Percentiles rank a stretch among this genome's conserved stretches.
Conservation (phyloP, 2,329 filamentous ascomycete species). For the Botrytis galanthina region DNA sequence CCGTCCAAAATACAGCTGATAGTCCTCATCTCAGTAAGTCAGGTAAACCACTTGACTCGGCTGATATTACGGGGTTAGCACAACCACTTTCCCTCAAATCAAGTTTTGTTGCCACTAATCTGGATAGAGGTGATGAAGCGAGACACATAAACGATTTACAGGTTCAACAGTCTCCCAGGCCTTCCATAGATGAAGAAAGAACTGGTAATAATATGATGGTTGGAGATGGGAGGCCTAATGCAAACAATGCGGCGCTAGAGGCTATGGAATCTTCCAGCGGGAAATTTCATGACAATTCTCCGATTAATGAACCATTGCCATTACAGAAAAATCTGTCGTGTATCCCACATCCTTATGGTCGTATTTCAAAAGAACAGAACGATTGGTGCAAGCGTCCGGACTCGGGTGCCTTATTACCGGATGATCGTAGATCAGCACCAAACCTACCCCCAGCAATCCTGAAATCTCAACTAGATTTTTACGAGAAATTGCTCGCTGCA, state of each 20-base stretch:
- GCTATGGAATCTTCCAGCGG: background rate
- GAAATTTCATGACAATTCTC: background rate
- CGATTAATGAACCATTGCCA: constrained; percentile 15
- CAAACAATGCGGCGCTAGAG: background rate
- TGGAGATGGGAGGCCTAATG: background rate
- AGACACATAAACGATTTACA: background rate
- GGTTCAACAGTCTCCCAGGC: background rate
- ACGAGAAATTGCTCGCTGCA: constrained; percentile 1
- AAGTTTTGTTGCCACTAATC: background rate
- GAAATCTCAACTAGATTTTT: constrained; percentile 25
- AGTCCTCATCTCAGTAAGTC: background rate
- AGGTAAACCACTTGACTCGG: background rate
- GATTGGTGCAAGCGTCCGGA: constrained; percentile 47
- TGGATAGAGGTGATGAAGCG: background rate
- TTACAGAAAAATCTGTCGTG: constrained; percentile 29
- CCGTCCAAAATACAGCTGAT: constrained; percentile 23
- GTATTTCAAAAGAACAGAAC: constrained; percentile 49
- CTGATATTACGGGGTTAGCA: background rate
- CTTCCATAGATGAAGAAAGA: background rate
- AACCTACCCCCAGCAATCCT: constrained; percentile 40
- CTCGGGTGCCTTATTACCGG: constrained; percentile 39
- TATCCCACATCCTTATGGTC: constrained; percentile 45
- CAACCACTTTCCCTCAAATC: background rate
- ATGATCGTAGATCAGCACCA: constrained; percentile 37
- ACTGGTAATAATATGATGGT: background rate